Evolutionary conservation across 2,329 filamentous ascomycete species (phyloP).

Genomic region (Neofusicoccum parvum): DNA sequence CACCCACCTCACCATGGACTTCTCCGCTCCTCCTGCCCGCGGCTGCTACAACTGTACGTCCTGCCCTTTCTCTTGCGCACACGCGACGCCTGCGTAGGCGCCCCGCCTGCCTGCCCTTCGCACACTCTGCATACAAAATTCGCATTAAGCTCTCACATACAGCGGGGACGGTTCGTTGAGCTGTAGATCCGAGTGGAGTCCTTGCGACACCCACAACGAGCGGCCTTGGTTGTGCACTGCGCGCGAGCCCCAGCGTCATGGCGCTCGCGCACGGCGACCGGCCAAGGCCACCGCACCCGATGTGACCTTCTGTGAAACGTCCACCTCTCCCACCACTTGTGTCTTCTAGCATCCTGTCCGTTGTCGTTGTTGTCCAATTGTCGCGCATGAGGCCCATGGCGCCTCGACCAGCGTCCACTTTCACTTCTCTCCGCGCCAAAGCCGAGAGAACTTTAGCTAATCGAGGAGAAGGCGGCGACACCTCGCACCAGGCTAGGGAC

Average conservation of each 20-base stretch:
- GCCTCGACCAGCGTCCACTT: background rate
- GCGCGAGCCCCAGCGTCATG: background rate
- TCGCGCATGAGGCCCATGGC: background rate
- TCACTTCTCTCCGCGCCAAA: constrained; percentile 18
- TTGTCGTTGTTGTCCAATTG: constrained; percentile 5
- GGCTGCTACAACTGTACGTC: constrained; percentile 48
- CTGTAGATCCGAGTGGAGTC: constrained; percentile 22
- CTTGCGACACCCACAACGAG: constrained; percentile 11
- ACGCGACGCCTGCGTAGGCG: background rate
- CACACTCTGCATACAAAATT: constrained; percentile 19
- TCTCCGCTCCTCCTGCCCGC: constrained; percentile 38
- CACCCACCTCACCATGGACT: constrained; percentile 35
- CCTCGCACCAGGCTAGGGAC: constrained; percentile 53
- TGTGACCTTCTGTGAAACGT: constrained; percentile 17
- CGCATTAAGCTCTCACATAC: constrained; percentile 23
- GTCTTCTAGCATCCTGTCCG: background rate
- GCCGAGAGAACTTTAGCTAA: constrained; percentile 23
- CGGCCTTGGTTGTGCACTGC: constrained; percentile 12
- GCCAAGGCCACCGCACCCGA: constrained; percentile 9
- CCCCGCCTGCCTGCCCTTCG: background rate
- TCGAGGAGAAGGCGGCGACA: constrained; percentile 47
- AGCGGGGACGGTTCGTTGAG: constrained; percentile 23
- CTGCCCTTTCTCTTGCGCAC: constrained; percentile 15
- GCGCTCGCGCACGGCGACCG: constrained; percentile 7
- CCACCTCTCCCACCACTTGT: constrained; percentile 8